A percentile compares a stretch with the other conserved stretches of the same genome.
These are phyloP conservation scores for Globisporangium takayamanum DNA, from an alignment of 352 stramenopile species.

Conservation along the genomic window DNA sequence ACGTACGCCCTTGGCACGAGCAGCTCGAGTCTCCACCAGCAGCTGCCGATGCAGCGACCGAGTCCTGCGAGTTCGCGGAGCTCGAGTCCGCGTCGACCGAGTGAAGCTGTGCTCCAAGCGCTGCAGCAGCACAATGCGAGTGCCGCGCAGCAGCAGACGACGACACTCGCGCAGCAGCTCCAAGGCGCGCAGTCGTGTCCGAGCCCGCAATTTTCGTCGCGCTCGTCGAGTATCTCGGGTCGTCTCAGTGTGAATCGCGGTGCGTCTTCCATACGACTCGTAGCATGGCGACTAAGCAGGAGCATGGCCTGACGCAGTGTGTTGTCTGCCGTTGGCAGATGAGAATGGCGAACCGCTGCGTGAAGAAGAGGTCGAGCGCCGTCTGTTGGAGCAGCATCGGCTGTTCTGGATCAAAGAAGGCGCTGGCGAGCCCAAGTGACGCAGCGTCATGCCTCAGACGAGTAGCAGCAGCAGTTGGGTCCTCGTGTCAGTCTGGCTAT, in stretches of 20 bases:
- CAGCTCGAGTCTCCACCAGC: too few relatives aligned
- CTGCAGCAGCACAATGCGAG: conserved; percentile 15
- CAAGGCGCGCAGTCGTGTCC: conserved; percentile 21
- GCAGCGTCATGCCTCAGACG: background rate
- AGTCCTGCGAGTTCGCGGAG: conserved; percentile 9
- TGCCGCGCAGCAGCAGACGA: conserved; percentile 22
- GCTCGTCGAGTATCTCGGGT: conserved; percentile 50
- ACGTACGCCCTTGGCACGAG: background rate
- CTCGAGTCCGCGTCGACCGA: conserved; percentile 24
- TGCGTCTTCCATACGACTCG: conserved; percentile 3
- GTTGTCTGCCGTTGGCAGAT: conserved; percentile 9
- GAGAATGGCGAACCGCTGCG: conserved; percentile 11
- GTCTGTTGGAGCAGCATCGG: conserved; percentile 54
- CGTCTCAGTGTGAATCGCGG: conserved; percentile 46
- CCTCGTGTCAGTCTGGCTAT: background rate
- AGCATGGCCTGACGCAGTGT: too few relatives aligned
- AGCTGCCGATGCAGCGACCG: background rate
- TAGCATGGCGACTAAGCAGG: too few relatives aligned
- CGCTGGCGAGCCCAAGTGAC: conserved; percentile 19
- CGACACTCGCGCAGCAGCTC: conserved; percentile 6
- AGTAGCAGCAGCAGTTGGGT: background rate
- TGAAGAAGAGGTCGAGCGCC: conserved; percentile 37
- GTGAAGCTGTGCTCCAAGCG: conserved; percentile 24
- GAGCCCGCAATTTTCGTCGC: conserved; percentile 62
- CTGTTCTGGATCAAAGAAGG: conserved; percentile 77